Percentiles rank a stretch among this genome's conserved stretches.
Evolutionary conservation across 2,329 filamentous ascomycete species (phyloP).

Genomic region (Epichloe amarillans): DNA sequence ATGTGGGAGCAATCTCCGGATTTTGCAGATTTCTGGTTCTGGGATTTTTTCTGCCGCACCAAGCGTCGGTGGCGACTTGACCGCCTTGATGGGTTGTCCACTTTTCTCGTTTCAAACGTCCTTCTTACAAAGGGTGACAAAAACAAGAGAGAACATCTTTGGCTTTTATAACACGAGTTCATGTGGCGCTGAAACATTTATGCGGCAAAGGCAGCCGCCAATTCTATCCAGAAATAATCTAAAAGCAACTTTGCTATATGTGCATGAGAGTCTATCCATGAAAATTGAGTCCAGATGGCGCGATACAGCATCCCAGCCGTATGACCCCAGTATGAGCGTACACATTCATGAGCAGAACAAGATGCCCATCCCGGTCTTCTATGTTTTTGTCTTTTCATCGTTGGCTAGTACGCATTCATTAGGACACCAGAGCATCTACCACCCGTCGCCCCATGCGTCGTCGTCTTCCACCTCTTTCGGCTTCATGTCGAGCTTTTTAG

Average conservation of each 20-base stretch:
- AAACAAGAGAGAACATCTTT: too few relatives aligned
- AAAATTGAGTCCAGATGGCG: neutral
- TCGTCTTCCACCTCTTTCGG: slow-evolving; percentile 47
- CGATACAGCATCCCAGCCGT: neutral
- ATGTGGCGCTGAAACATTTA: too few relatives aligned
- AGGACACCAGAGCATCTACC: slow-evolving; percentile 25
- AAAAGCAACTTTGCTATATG: neutral
- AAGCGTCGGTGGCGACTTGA: neutral
- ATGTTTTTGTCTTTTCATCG: neutral
- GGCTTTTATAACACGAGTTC: too few relatives aligned
- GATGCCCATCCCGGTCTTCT: neutral
- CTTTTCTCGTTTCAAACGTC: neutral
- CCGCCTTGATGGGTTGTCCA: neutral
- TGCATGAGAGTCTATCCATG: neutral
- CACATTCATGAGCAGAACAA: neutral
- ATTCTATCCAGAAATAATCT: too few relatives aligned
- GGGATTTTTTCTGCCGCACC: neutral
- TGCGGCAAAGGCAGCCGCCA: too few relatives aligned
- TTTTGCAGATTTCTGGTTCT: too few relatives aligned
- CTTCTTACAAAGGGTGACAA: too few relatives aligned
- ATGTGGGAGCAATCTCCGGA: too few relatives aligned
- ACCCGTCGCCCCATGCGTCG: slow-evolving; percentile 54
- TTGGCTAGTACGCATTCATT: neutral
- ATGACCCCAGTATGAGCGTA: neutral
- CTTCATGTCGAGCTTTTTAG: slow-evolving; percentile 58